Percentiles rank a stretch among this genome's conserved stretches.
Conservation (phyloP, 345 rosid species). For the Chamaenerion angustifolium region DNA sequence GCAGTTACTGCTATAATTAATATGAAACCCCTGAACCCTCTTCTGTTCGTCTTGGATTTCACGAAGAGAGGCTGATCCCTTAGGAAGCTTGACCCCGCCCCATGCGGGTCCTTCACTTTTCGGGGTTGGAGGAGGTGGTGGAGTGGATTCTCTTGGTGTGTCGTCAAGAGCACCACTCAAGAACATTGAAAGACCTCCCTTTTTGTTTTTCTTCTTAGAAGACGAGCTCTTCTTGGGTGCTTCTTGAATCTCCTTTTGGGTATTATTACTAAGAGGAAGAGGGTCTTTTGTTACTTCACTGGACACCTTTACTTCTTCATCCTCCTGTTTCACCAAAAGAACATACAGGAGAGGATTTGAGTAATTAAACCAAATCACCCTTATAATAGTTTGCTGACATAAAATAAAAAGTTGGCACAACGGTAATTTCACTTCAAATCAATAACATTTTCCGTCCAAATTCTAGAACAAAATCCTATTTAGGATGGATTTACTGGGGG, state of each 20-base stretch:
- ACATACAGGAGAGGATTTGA: too few relatives aligned
- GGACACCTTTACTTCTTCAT: slow-evolving; percentile 15
- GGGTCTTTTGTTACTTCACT: slow-evolving; percentile 23
- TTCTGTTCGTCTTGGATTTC: slow-evolving; percentile 86
- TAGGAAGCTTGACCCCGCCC: slow-evolving; percentile 83
- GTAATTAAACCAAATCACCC: too few relatives aligned
- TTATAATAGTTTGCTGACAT: too few relatives aligned
- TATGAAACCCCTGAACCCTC: slow-evolving; percentile 28
- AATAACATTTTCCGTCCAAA: too few relatives aligned
- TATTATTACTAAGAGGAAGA: slow-evolving; percentile 16
- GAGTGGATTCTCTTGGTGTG: slow-evolving; percentile 23
- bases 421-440: too few relatives aligned
- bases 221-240: slow-evolving; percentile 27
- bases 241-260: slow-evolving; percentile 19
- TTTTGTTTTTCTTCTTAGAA: slow-evolving; percentile 70
- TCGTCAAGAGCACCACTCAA: slow-evolving; percentile 95
- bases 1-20: slow-evolving; percentile 18
- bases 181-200: slow-evolving; percentile 96
- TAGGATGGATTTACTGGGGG: too few relatives aligned
- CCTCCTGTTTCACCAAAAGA: not conserved
- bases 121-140: slow-evolving; percentile 46
- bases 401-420: too few relatives aligned
- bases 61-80: slow-evolving; percentile 65
- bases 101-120: slow-evolving; percentile 81
- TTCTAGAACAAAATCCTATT: too few relatives aligned